Evolutionary conservation across 169 alveolate species (phyloP).

Genomic region (Eimeria falciformis): DNA sequence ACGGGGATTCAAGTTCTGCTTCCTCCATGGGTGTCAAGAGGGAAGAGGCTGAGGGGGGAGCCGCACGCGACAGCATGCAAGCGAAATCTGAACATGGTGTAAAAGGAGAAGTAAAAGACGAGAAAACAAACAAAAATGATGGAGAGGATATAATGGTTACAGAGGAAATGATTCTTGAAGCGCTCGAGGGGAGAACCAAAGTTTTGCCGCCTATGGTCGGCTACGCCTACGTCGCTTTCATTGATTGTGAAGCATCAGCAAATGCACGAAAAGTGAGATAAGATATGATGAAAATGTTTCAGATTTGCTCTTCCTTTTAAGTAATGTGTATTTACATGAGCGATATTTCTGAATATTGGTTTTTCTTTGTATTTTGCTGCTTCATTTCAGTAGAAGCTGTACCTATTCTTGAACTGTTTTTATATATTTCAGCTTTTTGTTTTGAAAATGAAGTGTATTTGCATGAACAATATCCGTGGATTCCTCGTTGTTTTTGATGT

Average conservation of each 20-base stretch:
- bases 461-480: no score
- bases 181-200: constrained; percentile 78
- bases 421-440: not conserved
- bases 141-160: not conserved
- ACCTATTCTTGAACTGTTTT: no score
- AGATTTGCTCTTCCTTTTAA: no score
- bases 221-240: constrained; percentile 85
- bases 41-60: not conserved
- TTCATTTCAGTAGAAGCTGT: no score
- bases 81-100: not conserved
- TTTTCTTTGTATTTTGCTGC: not conserved
- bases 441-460: no score
- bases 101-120: constrained; percentile 6
- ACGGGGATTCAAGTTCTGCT: not conserved
- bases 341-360: not conserved
- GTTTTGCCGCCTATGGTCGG: constrained; percentile 82
- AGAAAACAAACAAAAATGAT: not conserved
- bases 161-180: constrained; percentile 54
- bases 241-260: constrained; percentile 84
- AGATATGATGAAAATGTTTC: not conserved
- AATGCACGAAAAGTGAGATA: constrained; percentile 84
- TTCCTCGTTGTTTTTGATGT: no score
- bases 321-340: not conserved
- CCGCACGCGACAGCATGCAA: not conserved
- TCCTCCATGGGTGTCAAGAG: not conserved